Conservation (phyloP, 2,329 filamentous ascomycete species). For the Verticillium dahliae region DNA sequence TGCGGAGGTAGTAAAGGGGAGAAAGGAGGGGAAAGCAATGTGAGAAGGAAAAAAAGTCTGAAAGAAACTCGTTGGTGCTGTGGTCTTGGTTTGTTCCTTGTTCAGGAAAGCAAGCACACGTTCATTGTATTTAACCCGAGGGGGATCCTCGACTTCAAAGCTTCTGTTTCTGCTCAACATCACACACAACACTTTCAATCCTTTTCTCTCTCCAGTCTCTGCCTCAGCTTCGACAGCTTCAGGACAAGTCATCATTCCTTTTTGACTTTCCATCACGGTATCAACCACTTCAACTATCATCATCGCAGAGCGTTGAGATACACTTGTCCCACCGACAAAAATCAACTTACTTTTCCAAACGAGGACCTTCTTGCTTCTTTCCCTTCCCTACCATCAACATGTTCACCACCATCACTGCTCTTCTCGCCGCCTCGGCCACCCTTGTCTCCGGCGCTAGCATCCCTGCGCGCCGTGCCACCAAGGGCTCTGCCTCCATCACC, state of each 20-base stretch:
- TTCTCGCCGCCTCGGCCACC: constrained; percentile 20
- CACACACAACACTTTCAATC: not conserved
- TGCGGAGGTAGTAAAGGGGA: not conserved
- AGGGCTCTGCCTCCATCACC: constrained; percentile 32
- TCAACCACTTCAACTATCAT: not conserved
- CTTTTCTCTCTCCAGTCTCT: not conserved
- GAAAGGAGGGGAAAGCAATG: not conserved
- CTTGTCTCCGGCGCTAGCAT: constrained; percentile 17
- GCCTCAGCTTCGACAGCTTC: not conserved
- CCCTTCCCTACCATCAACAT: constrained; percentile 11
- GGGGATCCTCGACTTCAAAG: not conserved
- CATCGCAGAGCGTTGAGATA: not conserved
- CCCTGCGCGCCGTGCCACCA: constrained; percentile 11
- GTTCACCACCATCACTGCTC: constrained; percentile 20
- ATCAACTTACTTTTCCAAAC: not conserved
- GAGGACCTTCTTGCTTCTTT: not conserved
- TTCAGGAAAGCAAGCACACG: not conserved
- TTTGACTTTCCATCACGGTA: not conserved
- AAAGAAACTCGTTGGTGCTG: not conserved
- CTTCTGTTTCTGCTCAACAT: not conserved
- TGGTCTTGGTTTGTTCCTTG: not conserved
- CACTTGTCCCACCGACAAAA: not conserved
- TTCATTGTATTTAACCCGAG: not conserved
- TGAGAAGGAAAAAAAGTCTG: not conserved
- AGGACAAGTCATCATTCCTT: not conserved